Conservation (phyloP, 1,284 basidiomycete genomes). For the Volvariella surrecta region DNA sequence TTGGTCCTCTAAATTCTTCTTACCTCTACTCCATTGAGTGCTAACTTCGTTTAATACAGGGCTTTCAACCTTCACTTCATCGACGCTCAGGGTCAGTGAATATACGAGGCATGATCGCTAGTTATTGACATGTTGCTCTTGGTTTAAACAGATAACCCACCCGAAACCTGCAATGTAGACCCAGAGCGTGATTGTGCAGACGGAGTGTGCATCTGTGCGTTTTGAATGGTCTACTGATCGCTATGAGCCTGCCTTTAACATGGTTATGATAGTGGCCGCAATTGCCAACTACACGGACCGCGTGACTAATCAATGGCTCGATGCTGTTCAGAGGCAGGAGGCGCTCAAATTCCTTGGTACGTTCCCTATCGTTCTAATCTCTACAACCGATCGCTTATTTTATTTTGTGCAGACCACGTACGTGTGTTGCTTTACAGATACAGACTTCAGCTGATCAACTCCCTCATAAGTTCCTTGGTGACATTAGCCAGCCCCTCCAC, state of each 20-base stretch:
- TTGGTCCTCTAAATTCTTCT: constrained; percentile 21
- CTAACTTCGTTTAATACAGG: constrained; percentile 16
- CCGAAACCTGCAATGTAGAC: constrained; percentile 38
- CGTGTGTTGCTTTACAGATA: constrained; percentile 5
- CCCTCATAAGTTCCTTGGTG: constrained; percentile 37
- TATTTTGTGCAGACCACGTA: constrained; percentile 25
- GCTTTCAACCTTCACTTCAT: constrained; percentile 35
- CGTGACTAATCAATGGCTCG: constrained; percentile 32
- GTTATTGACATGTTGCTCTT: not conserved
- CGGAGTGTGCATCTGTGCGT: constrained; percentile 34
- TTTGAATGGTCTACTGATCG: not conserved
- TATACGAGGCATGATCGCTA: not conserved
- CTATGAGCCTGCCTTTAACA: too few relatives aligned
- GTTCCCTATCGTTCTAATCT: constrained; percentile 2
- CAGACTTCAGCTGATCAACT: not conserved
- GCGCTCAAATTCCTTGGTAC: constrained; percentile 41
- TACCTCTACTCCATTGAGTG: not conserved
- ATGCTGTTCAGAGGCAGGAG: constrained; percentile 33
- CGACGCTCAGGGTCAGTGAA: constrained; percentile 36
- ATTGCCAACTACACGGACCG: constrained; percentile 48
- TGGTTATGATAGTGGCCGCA: constrained; percentile 34
- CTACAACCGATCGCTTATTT: constrained; percentile 1
- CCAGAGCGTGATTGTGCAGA: constrained; percentile 34
- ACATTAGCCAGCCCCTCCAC: constrained; percentile 43
- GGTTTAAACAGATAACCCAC: constrained; percentile 29